phyloP scores from a whole-genome alignment of 1,284 basidiomycete genomes.

The Lentinula novae-zelandiae region DNA sequence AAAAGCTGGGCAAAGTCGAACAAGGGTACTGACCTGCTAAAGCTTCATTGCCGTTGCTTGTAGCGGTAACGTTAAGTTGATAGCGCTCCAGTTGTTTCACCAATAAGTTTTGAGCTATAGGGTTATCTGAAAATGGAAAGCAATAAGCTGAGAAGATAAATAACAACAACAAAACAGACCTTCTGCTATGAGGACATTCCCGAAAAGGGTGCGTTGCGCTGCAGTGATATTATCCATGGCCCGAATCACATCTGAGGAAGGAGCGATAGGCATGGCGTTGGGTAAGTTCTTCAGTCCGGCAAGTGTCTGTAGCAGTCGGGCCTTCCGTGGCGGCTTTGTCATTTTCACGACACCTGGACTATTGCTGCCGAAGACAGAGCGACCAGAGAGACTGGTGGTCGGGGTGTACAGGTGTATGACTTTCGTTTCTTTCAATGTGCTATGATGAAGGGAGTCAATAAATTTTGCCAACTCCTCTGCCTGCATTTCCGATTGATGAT shows the following conservation, averaged over 20 bases:
- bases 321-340: conserved; percentile 64
- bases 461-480: conserved; percentile 51
- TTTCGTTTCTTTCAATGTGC: conserved; percentile 49
- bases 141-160: neutral
- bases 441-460: conserved; percentile 35
- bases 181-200: conserved; percentile 68
- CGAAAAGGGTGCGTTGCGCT: conserved; percentile 51
- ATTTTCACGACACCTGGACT: conserved; percentile 59
- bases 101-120: conserved; percentile 61
- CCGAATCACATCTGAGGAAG: conserved; percentile 33
- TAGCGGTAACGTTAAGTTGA: conserved; percentile 55
- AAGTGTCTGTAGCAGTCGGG: conserved; percentile 57
- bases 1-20: neutral
- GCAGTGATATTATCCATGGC: conserved; percentile 42
- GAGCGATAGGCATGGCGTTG: conserved; percentile 33
- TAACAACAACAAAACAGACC: conserved; percentile 31
- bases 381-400: conserved; percentile 51
- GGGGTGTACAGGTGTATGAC: conserved; percentile 70
- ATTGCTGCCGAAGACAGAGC: conserved; percentile 44
- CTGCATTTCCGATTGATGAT: conserved; percentile 57
- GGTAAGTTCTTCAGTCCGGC: conserved; percentile 56
- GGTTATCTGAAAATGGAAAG: conserved; percentile 46
- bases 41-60: conserved; percentile 66
- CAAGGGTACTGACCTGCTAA: conserved; percentile 38
- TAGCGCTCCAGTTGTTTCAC: conserved; percentile 62